phyloP scores from a whole-genome alignment of 2,329 filamentous ascomycete species.

The Akanthomyces dipterigenus region DNA sequence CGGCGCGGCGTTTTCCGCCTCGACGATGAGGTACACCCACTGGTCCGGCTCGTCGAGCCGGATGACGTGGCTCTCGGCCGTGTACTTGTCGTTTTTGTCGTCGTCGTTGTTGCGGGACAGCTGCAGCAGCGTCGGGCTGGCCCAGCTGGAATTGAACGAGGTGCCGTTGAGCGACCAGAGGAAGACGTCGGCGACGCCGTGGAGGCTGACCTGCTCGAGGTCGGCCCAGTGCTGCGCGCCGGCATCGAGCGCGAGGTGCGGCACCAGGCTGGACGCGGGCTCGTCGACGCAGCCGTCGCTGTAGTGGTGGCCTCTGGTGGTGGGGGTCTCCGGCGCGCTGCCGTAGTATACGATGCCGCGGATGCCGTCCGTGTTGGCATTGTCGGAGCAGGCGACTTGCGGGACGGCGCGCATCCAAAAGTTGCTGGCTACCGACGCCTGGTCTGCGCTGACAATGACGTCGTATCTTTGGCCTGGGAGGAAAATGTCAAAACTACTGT shows the following conservation, averaged over 20 bases:
- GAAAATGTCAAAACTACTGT: not conserved
- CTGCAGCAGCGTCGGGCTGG: not conserved
- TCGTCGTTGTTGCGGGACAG: not conserved
- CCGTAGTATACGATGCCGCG: not conserved
- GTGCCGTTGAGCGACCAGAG: not conserved
- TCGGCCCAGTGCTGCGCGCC: not conserved
- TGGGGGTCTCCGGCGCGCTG: not conserved
- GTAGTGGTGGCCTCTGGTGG: not conserved
- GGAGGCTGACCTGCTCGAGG: not conserved
- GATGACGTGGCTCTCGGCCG: not conserved
- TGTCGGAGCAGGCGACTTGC: constrained; percentile 34
- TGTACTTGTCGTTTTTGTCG: not conserved
- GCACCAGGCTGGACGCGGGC: not conserved
- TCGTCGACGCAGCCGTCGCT: not conserved
- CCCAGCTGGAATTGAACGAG: not conserved
- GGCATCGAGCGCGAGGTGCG: not conserved
- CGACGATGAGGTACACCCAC: constrained; percentile 17
- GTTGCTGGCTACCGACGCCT: constrained; percentile 15
- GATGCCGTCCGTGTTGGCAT: constrained; percentile 35
- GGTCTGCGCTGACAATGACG: not conserved
- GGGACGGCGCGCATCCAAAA: constrained; percentile 45
- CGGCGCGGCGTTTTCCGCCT: constrained; percentile 9
- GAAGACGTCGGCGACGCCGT: not conserved
- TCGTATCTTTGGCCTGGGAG: not conserved
- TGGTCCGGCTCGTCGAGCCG: constrained; percentile 7